Evolutionary conservation across 306 rosid genomes (phyloP).

Genomic region (Rosa persica): DNA sequence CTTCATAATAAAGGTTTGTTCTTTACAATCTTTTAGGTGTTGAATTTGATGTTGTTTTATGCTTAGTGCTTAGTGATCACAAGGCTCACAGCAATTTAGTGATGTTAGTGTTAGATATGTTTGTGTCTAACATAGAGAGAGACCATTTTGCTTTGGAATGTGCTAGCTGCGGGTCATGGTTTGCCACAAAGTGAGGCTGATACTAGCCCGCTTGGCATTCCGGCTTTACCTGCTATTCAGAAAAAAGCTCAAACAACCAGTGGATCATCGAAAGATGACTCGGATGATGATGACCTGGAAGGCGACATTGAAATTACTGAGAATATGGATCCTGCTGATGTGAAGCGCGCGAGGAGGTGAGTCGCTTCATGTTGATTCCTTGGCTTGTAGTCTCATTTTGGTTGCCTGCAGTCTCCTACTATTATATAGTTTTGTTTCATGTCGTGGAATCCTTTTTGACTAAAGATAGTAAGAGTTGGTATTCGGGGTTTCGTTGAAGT

Average conservation of each 20-base stretch:
- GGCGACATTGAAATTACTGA: constrained; percentile 50
- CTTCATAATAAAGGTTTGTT: constrained; percentile 27
- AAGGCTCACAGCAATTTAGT: not conserved
- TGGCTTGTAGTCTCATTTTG: constrained; percentile 7
- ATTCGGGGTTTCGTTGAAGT: not conserved
- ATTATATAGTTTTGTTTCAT: constrained; percentile 7
- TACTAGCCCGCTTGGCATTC: constrained; percentile 32
- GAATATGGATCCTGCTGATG: constrained; percentile 51
- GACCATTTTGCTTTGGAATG: constrained; percentile 10
- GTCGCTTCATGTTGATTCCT: not conserved
- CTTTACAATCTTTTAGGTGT: not conserved
- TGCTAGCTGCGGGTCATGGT: constrained; percentile 30
- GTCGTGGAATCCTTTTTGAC: not conserved
- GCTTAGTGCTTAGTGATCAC: not conserved
- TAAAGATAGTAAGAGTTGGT: not conserved
- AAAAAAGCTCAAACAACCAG: constrained; percentile 45
- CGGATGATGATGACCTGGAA: constrained; percentile 60
- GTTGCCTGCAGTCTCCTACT: not conserved
- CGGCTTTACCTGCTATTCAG: constrained; percentile 43
- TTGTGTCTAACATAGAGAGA: not conserved
- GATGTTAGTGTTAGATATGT: not conserved
- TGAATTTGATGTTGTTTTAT: not conserved
- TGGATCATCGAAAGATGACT: constrained; percentile 61
- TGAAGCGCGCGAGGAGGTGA: constrained; percentile 61
- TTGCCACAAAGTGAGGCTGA: constrained; percentile 35